Conservation (phyloP, 345 rosid species). For the Nasturtium officinale region DNA sequence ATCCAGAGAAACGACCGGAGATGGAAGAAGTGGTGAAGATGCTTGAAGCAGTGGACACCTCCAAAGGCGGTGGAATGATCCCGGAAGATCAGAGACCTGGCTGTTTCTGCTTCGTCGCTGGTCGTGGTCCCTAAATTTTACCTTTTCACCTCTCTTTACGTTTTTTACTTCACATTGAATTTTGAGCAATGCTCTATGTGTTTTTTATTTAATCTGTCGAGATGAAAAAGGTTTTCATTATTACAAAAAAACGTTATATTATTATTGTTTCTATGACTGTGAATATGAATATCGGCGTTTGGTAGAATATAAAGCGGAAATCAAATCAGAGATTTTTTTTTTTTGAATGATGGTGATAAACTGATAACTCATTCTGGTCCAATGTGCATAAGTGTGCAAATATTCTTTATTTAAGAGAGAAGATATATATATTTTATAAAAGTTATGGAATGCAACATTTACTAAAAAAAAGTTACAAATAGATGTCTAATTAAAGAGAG, state of each 20-base stretch:
- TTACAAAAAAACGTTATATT: slow-evolving; percentile 1
- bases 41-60: slow-evolving; percentile 86
- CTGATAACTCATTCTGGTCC: neutral
- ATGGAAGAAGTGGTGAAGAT: slow-evolving; percentile 85
- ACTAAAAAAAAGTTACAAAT: neutral
- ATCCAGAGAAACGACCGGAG: slow-evolving; percentile 86
- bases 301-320: neutral
- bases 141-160: slow-evolving; percentile 1
- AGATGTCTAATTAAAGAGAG: neutral
- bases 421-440: neutral
- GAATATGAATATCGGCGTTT: slow-evolving; percentile 13
- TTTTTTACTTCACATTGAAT: slow-evolving; percentile 15
- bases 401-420: neutral
- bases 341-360: no score
- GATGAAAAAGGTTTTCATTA: slow-evolving; percentile 13
- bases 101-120: slow-evolving; percentile 76
- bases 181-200: slow-evolving; percentile 37
- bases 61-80: slow-evolving; percentile 99
- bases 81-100: slow-evolving; percentile 78
- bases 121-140: slow-evolving; percentile 73
- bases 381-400: neutral
- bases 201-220: slow-evolving; percentile 1
- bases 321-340: neutral
- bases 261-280: slow-evolving; percentile 11
- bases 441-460: neutral